Evolutionary conservation across 2,329 filamentous ascomycete species (phyloP).

Genomic region (Lachnellula suecica): DNA sequence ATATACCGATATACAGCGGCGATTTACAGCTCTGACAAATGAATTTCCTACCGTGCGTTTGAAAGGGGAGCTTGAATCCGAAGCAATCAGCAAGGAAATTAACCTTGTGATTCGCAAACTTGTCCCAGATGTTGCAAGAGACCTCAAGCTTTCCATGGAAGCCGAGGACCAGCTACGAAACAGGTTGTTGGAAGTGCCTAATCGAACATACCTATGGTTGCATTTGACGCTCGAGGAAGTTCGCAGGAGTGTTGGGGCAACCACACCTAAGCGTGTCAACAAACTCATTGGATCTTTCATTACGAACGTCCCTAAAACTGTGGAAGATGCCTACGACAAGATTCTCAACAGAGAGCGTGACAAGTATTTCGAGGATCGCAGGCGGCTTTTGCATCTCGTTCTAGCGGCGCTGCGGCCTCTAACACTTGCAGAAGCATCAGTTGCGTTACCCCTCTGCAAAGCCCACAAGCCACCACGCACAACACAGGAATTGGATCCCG

Average conservation of each 20-base stretch:
- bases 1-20: conserved; percentile 29
- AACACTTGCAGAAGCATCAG: conserved; percentile 33
- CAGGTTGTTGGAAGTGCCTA: conserved; percentile 1
- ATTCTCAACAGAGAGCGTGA: conserved; percentile 34
- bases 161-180: not conserved
- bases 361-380: conserved; percentile 23
- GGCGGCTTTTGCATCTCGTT: conserved; percentile 36
- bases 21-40: conserved; percentile 23
- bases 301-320: conserved; percentile 16
- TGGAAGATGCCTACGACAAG: conserved; percentile 36
- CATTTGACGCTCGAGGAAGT: conserved; percentile 7
- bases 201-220: conserved; percentile 20
- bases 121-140: conserved; percentile 1
- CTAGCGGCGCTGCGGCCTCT: conserved; percentile 35
- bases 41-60: conserved; percentile 34
- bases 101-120: conserved; percentile 33
- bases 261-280: not conserved
- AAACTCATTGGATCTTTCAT: conserved; percentile 2
- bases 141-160: not conserved
- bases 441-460: conserved; percentile 23
- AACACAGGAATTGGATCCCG: conserved; percentile 16
- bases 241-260: conserved; percentile 1
- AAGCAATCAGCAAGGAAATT: conserved; percentile 36
- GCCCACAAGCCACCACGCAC: not conserved
- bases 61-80: conserved; percentile 37